phyloP scores from a whole-genome alignment of 805 yeast species.

The Pichia paraexigua region DNA sequence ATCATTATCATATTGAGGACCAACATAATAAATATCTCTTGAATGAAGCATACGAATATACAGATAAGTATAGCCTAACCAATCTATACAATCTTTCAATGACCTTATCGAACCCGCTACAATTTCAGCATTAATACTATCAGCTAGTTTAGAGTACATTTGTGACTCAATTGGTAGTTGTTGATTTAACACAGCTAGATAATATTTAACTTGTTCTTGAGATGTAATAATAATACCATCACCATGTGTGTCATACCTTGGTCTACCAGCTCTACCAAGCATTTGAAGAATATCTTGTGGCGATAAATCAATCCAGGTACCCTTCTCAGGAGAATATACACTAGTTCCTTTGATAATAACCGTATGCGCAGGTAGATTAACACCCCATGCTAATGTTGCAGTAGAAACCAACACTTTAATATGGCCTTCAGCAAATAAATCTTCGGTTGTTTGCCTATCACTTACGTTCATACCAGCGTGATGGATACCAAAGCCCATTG shows the following conservation, averaged over 20 bases:
- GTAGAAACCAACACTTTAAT: slow-evolving; percentile 81
- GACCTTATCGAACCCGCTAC: slow-evolving; percentile 59
- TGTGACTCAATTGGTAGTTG: slow-evolving; percentile 92
- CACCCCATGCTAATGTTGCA: slow-evolving; percentile 97
- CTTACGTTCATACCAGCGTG: slow-evolving; percentile 78
- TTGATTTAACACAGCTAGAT: slow-evolving; percentile 82
- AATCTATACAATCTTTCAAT: slow-evolving; percentile 60
- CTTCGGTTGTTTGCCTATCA: slow-evolving; percentile 76
- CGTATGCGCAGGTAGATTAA: slow-evolving; percentile 89
- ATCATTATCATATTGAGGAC: slow-evolving; percentile 53
- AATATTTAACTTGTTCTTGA: slow-evolving; percentile 78
- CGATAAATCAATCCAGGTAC: slow-evolving; percentile 83
- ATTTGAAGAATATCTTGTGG: slow-evolving; percentile 94
- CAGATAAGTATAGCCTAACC: slow-evolving; percentile 77
- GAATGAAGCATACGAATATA: slow-evolving; percentile 69
- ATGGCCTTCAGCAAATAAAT: slow-evolving; percentile 80
- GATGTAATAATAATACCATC: slow-evolving; percentile 91
- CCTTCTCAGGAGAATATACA: slow-evolving; percentile 83
- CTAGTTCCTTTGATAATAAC: slow-evolving; percentile 92
- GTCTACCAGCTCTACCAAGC: slow-evolving; percentile 99
- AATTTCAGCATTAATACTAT: slow-evolving; percentile 79
- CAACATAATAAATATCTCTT: slow-evolving; percentile 70
- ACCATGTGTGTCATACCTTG: slow-evolving; percentile 85
- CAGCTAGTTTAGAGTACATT: slow-evolving; percentile 60
- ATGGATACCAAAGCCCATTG: slow-evolving; percentile 77